These are phyloP conservation scores for Cymbomonas tetramitiformis DNA, from an alignment of 139 green algal genomes.

Conservation along the genomic window DNA sequence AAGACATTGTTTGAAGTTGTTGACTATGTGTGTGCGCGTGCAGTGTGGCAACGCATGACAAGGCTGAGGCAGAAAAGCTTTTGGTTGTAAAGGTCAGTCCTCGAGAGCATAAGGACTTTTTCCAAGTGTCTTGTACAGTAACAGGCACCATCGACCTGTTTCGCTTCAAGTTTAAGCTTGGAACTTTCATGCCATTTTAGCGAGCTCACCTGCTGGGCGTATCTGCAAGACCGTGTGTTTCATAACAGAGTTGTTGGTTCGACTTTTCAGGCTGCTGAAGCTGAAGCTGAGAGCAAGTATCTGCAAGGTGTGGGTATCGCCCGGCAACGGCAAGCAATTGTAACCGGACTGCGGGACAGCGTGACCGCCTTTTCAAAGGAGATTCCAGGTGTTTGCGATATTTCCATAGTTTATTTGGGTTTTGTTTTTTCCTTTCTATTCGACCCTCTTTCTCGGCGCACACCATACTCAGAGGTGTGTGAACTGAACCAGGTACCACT, in stretches of 20 bases:
- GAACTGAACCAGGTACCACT: conserved; percentile 3
- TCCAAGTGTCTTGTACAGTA: too few relatives aligned
- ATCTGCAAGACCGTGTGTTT: too few relatives aligned
- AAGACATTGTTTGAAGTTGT: conserved; percentile 6
- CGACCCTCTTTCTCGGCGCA: not conserved
- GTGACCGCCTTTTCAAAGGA: conserved; percentile 58
- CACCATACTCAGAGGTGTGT: not conserved
- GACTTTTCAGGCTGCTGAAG: conserved; percentile 58
- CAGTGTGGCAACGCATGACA: conserved; percentile 50
- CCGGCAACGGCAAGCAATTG: conserved; percentile 63
- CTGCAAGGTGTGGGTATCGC: conserved; percentile 51
- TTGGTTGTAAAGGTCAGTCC: conserved; percentile 23
- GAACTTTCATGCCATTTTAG: too few relatives aligned
- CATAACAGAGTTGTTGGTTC: not conserved
- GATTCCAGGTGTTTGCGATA: conserved; percentile 18
- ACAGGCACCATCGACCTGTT: too few relatives aligned
- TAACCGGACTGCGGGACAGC: conserved; percentile 70
- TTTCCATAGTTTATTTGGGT: not conserved
- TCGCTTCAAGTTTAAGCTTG: too few relatives aligned
- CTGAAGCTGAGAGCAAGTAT: conserved; percentile 85
- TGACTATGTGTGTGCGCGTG: too few relatives aligned
- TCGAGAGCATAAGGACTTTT: too few relatives aligned
- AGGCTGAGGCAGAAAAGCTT: conserved; percentile 71
- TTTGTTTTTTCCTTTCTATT: not conserved
- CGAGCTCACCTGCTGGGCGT: too few relatives aligned